Base-by-base conservation (phyloP, 1,284 basidiomycete species). In the Naganishia albida region DNA sequence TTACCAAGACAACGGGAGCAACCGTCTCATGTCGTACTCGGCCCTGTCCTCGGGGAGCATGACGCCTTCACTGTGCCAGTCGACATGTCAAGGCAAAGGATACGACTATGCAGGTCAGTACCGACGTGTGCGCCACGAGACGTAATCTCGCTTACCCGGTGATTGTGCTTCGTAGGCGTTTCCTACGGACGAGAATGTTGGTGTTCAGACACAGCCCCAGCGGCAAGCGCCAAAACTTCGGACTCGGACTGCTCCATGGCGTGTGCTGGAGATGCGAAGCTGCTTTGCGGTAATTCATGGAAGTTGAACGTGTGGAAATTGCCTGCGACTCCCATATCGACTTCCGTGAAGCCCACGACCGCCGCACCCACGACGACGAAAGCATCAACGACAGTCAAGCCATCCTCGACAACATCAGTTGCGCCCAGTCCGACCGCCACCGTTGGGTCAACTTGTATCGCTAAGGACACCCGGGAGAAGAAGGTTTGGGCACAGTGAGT, bases 321-420 rank as follows among this genome's bases (percentile, higher is more conserved):
- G 38, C 38, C n/a, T 18, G 51, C 16, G 13, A 0, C 69, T 68
- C 51, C 46, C 3, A 48, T 34, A 4, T 34, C 63, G 83, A 87
- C 0, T 90, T 88, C 76, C 67, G 79, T 38, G 73, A 82, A 67
- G 81, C 84, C 46, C 7, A 38, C 88, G 84, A 65, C 74, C 0
- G 34, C 46, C 2, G 39, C 40, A 26, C 25, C 25, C 13, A 42
- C 40, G 18, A 43, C 62, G 15, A 34, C 48, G 3, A 46, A 16
- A 15, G 48, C n/a, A n/a, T n/a, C 44, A 1, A 64, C 63, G 7
- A 40, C 44, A 6, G 13, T 38, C 18, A 64, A 30, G 4, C 42
- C 25, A 26, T 62, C 66, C 39, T 63, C 67, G 34, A 64, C 70
- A 34, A 59, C 63, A 7, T 68, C 67, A 7, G 34, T 68, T 1